Conservation (phyloP, 306 rosid genomes). For the Malus domestica region DNA sequence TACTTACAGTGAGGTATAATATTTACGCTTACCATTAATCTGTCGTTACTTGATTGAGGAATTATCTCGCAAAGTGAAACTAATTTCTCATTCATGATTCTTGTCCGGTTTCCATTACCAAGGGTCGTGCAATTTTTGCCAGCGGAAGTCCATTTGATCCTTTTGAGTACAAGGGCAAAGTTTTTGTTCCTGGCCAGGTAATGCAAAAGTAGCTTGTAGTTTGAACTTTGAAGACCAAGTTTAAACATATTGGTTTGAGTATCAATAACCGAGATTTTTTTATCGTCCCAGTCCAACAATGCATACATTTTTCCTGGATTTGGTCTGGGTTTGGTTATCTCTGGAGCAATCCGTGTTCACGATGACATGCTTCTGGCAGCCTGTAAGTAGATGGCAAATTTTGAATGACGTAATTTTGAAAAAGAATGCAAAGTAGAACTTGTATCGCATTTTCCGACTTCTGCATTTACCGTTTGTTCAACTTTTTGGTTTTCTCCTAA, state of each 20-base stretch:
- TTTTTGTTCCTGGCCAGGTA: constrained; percentile 72
- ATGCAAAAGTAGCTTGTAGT: constrained; percentile 5
- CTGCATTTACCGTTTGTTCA: background rate
- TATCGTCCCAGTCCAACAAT: constrained; percentile 66
- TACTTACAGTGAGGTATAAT: constrained; percentile 64
- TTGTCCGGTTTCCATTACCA: background rate
- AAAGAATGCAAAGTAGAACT: background rate
- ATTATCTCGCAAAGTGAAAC: background rate
- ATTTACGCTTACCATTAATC: background rate
- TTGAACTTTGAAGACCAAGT: constrained; percentile 2
- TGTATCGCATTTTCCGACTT: background rate
- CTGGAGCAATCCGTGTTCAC: constrained; percentile 86
- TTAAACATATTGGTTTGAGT: background rate
- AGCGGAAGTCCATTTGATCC: constrained; percentile 97
- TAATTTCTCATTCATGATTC: constrained; percentile 1
- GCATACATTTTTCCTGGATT: constrained; percentile 90
- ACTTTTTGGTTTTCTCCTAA: background rate
- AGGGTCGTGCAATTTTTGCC: constrained; percentile 90
- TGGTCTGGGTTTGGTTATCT: constrained; percentile 78
- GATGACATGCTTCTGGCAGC: constrained; percentile 95
- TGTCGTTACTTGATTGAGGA: background rate
- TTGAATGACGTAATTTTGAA: background rate
- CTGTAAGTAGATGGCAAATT: constrained; percentile 47
- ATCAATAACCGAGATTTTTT: background rate
- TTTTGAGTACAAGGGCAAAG: constrained; percentile 62